phyloP scores from a whole-genome alignment of 495 filamentous ascomycete genomes.

The Neurospora cerealis region DNA sequence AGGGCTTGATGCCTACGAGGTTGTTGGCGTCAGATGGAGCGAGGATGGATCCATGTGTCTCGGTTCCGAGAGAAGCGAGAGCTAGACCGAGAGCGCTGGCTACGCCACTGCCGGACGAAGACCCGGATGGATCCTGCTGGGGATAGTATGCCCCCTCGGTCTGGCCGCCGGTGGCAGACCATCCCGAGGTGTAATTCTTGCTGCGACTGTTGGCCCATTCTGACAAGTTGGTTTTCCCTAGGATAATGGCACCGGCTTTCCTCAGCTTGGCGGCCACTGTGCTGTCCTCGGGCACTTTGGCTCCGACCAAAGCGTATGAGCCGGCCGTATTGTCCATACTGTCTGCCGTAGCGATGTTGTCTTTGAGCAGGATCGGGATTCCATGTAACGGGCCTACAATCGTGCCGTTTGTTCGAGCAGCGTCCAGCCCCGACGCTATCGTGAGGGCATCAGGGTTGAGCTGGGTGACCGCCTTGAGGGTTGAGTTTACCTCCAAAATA shows the following conservation, averaged over 20 bases:
- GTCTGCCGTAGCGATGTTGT: slow-evolving; percentile 63
- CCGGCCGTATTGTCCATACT: slow-evolving; percentile 52
- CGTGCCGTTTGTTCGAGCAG: slow-evolving; percentile 11
- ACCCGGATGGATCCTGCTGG: slow-evolving; percentile 25
- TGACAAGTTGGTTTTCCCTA: slow-evolving; percentile 35
- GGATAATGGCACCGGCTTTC: slow-evolving; percentile 38
- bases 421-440: slow-evolving; percentile 24
- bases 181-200: slow-evolving; percentile 30
- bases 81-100: slow-evolving; percentile 27
- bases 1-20: slow-evolving; percentile 52
- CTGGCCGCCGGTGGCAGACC: slow-evolving; percentile 37
- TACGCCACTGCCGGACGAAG: slow-evolving; percentile 15
- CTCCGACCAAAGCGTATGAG: slow-evolving; percentile 45
- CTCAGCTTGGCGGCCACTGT: slow-evolving; percentile 38
- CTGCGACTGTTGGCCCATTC: slow-evolving; percentile 34
- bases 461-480: slow-evolving; percentile 32
- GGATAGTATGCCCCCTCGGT: slow-evolving; percentile 33
- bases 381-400: slow-evolving; percentile 48
- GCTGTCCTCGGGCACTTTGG: slow-evolving; percentile 36
- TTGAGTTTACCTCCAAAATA: slow-evolving; percentile 31
- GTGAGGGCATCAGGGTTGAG: slow-evolving; percentile 37
- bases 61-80: slow-evolving; percentile 24
- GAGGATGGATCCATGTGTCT: slow-evolving; percentile 30
- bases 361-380: slow-evolving; percentile 59
- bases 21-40: slow-evolving; percentile 32